Conservation (phyloP, 1,284 basidiomycete genomes). For the Tausonia pullulans region DNA sequence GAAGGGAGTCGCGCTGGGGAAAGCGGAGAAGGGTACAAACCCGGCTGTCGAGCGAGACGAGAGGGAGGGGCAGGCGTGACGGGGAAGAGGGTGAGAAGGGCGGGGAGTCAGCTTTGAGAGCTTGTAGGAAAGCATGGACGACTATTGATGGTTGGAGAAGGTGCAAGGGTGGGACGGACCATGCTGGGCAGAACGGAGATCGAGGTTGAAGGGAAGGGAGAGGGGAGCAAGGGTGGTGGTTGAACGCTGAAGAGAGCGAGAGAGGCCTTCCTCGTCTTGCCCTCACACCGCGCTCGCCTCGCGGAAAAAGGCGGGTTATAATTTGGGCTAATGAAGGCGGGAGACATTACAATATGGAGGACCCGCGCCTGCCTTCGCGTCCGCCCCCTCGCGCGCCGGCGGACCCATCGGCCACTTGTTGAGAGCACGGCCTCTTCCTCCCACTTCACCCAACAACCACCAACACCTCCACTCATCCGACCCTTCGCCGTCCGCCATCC, state of each 20-base stretch:
- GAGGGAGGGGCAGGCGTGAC: neutral
- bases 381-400: no score
- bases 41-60: neutral
- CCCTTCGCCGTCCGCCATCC: no score
- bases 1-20: neutral
- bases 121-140: neutral
- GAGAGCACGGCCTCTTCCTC: no score
- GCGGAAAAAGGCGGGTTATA: neutral
- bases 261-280: neutral
- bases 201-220: neutral
- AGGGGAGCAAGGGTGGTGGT: neutral
- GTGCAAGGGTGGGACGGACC: neutral
- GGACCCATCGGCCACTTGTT: no score
- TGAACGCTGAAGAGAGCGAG: neutral
- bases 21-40: neutral
- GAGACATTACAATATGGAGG: no score
- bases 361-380: no score
- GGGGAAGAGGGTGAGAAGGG: neutral
- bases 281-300: neutral
- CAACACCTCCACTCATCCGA: no score
- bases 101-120: neutral
- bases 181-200: neutral
- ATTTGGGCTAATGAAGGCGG: no score
- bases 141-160: neutral
- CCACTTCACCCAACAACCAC: no score